Conservation (phyloP, 768 basidiomycete species). For the Suillus lakei region DNA sequence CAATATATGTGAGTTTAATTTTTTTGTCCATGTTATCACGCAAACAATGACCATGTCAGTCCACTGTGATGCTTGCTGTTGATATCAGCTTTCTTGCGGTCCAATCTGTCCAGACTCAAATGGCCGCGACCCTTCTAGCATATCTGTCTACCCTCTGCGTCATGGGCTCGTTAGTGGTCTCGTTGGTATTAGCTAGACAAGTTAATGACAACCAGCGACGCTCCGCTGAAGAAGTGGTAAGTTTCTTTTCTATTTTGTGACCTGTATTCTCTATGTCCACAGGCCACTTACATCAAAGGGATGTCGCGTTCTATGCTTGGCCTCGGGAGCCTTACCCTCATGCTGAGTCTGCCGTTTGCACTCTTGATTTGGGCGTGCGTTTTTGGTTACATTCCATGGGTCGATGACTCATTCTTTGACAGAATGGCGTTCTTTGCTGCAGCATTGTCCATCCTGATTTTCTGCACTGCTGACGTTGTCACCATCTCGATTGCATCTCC, state of each 20-base stretch:
- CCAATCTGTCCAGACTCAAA: neutral
- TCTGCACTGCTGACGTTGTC: neutral
- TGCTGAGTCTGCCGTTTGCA: constrained; percentile 38
- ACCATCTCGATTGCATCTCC: neutral
- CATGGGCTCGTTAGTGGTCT: constrained; percentile 6
- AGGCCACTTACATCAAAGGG: neutral
- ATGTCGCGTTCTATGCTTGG: neutral
- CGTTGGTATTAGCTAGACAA: constrained; percentile 21
- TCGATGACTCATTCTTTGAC: neutral
- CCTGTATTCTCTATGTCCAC: neutral
- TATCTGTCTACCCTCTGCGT: constrained; percentile 12
- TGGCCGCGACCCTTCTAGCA: neutral
- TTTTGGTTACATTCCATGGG: neutral
- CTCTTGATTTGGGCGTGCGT: constrained; percentile 36
- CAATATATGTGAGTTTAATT: constrained; percentile 45
- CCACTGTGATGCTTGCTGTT: constrained; percentile 18
- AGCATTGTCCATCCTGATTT: neutral
- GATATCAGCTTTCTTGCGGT: constrained; percentile 14
- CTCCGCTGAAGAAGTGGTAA: constrained; percentile 11
- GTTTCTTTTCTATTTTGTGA: neutral
- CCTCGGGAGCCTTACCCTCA: constrained; percentile 26
- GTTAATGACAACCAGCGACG: constrained; percentile 30
- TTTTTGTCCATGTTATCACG: neutral
- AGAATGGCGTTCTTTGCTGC: neutral
- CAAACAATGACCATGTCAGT: neutral